phyloP scores from a whole-genome alignment of 257 asterid genomes.

The Solanum clarkiae region DNA sequence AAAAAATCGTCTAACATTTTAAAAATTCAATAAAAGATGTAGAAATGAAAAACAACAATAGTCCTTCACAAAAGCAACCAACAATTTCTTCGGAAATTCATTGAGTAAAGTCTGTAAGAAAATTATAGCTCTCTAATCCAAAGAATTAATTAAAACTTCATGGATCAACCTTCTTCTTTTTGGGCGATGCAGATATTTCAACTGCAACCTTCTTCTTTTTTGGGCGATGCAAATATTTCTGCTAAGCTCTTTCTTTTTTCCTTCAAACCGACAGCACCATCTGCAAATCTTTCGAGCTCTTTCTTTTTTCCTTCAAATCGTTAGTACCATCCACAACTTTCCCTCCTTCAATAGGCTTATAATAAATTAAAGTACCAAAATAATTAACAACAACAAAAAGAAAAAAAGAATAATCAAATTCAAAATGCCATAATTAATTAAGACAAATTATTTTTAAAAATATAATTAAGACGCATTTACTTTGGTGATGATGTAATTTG shows the following conservation, averaged over 20 bases:
- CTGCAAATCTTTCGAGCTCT: not conserved
- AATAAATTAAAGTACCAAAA: not conserved
- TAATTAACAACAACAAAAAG: not conserved
- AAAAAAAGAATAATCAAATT: not conserved
- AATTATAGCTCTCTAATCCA: not conserved
- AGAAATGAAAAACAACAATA: not conserved
- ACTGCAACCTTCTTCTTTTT: not conserved
- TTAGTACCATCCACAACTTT: too few relatives aligned
- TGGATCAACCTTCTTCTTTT: not conserved
- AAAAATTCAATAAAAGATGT: too few relatives aligned
- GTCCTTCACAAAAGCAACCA: not conserved
- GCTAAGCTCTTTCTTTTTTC: not conserved
- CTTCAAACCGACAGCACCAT: too few relatives aligned
- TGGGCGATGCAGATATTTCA: not conserved
- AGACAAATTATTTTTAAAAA: not conserved
- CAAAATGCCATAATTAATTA: not conserved
- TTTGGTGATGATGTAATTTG: not conserved
- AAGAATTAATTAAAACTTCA: not conserved
- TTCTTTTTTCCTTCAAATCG: not conserved
- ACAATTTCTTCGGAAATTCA: not conserved
- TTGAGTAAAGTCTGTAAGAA: not conserved
- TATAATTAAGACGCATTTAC: not conserved
- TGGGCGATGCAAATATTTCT: not conserved
- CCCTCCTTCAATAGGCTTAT: not conserved
- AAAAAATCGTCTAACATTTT: too few relatives aligned